phyloP scores from a whole-genome alignment of 176 grass and related monocot species.

The Raddia guianensis region DNA sequence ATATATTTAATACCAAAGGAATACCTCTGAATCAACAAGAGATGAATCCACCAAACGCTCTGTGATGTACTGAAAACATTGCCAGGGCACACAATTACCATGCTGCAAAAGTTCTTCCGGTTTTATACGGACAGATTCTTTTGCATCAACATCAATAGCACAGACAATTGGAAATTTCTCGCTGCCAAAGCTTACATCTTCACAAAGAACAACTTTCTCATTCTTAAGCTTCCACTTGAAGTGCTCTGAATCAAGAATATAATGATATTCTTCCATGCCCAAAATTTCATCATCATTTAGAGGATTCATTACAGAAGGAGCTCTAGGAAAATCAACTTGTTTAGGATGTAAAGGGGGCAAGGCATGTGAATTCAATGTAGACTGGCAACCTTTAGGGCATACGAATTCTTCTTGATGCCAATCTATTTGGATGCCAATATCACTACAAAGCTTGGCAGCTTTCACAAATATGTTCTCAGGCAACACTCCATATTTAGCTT shows the following conservation, averaged over 20 bases:
- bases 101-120: slow-evolving; percentile 38
- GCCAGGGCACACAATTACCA: slow-evolving; percentile 69
- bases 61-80: slow-evolving; percentile 76
- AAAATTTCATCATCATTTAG: slow-evolving; percentile 43
- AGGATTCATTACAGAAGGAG: slow-evolving; percentile 41
- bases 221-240: slow-evolving; percentile 66
- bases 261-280: slow-evolving; percentile 80
- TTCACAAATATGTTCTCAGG: slow-evolving; percentile 86
- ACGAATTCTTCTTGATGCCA: slow-evolving; percentile 93
- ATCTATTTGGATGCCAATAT: slow-evolving; percentile 76
- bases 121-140: slow-evolving; percentile 51
- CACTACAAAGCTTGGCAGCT: slow-evolving; percentile 94
- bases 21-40: slow-evolving; percentile 71
- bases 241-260: slow-evolving; percentile 72
- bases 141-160: slow-evolving; percentile 67
- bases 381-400: slow-evolving; percentile 83
- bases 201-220: slow-evolving; percentile 69
- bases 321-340: slow-evolving; percentile 26
- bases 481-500: slow-evolving; percentile 79
- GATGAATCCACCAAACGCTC: slow-evolving; percentile 69
- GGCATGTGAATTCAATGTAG: slow-evolving; percentile 43
- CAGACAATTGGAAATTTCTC: slow-evolving; percentile 77
- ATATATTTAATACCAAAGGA: background rate
- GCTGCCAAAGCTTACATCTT: slow-evolving; percentile 86
- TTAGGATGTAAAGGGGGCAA: slow-evolving; percentile 56